Evolutionary conservation across 2,329 filamentous ascomycete species (phyloP), one percentile per base, ranked within the genome.

Genomic region (Penicillium sclerotigenum): DNA sequence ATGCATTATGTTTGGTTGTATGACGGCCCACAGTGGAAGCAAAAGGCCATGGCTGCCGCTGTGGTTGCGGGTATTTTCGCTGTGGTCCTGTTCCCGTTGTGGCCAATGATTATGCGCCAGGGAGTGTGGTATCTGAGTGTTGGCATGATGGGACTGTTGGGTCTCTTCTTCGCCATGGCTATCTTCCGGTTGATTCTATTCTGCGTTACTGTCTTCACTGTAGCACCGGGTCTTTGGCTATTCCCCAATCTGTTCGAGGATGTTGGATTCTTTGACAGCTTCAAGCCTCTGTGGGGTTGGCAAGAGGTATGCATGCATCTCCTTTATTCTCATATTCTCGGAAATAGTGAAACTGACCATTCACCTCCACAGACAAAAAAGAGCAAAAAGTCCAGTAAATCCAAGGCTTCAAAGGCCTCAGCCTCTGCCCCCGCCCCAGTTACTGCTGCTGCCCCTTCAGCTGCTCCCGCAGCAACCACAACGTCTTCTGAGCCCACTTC

Each of bases 191-290:
- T 97, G 54, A 96, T 99, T 59, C 81, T 99, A 28, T 99, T 99
- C 80, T 88, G 90, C 71, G 77, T 96, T 72, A 97, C 94, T 22
- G 91, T 96, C 76, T 96, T 97, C 70, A 81, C 83, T 16, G 81
- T 85, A 0, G 80, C 92, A 4, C 94, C 94, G 3, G 94, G 94
- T 67, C 81, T 99, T n/a, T 99, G 94, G 94, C 82, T 99, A 42
- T 99, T 93, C 77, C 94, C 94, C 47, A 99, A 99, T 71, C 79
- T 99, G 20, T 99, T 97, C 80, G 94, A 99, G 74, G 94, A 99
- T 71, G 94, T 99, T 28, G 96, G 93, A 8, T 97, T 99, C 78
- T 88, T 99, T 75, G 94, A 99, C 73, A 95, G 90, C 69, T 99
- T 99, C 83, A 88, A 88, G 70, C 94, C 94, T 20, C 77, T 96